phyloP scores from a whole-genome alignment of 345 rosid species.

The Populus ilicifolia region DNA sequence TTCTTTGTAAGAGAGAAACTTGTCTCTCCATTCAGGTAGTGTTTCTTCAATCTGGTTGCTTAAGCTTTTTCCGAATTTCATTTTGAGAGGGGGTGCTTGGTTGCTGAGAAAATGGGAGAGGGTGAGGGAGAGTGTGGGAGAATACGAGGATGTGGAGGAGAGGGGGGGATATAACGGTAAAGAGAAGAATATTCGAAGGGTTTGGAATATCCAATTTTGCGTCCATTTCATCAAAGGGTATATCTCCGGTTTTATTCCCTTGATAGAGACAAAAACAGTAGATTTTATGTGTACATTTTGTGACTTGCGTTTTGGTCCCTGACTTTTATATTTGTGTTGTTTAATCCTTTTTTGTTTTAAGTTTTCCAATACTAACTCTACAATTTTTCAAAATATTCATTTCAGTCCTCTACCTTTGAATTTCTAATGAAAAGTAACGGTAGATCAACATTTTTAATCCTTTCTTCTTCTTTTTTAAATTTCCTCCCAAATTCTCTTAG shows the following conservation, averaged over 20 bases:
- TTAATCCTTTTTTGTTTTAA: neutral
- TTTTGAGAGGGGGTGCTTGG: slow-evolving; percentile 8
- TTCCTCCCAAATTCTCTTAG: too few relatives aligned
- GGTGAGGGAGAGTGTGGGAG: neutral
- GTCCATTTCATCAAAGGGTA: slow-evolving; percentile 12
- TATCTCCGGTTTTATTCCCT: slow-evolving; percentile 49
- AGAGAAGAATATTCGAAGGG: slow-evolving; percentile 65
- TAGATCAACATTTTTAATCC: neutral
- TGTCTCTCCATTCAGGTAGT: slow-evolving; percentile 90
- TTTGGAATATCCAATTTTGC: slow-evolving; percentile 55
- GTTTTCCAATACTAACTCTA: neutral
- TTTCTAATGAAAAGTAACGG: too few relatives aligned
- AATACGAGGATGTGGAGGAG: neutral
- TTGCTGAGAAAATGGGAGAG: neutral
- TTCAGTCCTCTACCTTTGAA: neutral
- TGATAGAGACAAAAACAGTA: neutral
- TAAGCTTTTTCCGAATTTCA: slow-evolving; percentile 94
- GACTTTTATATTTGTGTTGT: neutral
- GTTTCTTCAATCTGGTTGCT: slow-evolving; percentile 97
- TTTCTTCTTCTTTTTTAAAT: too few relatives aligned
- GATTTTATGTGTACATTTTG: neutral
- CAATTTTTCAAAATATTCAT: neutral
- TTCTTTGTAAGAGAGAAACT: slow-evolving; percentile 91
- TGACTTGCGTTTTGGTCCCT: neutral
- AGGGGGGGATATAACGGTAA: slow-evolving; percentile 36